Base-by-base conservation (phyloP, 2,329 filamentous ascomycete genomes). In the Pyricularia grisea region DNA sequence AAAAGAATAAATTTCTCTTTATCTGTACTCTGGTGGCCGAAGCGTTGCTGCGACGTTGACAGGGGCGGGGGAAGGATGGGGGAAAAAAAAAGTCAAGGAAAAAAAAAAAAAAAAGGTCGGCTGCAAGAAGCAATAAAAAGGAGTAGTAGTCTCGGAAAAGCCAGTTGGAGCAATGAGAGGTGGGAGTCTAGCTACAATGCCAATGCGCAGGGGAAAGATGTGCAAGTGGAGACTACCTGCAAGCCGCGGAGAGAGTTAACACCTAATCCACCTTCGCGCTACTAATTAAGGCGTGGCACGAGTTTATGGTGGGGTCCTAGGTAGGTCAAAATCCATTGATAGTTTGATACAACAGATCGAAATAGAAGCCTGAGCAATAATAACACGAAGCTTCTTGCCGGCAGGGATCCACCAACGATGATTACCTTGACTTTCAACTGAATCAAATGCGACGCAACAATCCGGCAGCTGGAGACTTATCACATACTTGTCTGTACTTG, bases 21-120 rank as follows among this genome's bases (percentile, higher is more conserved):
- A 27, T 66, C 65, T 23, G 65, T 66, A 42, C 65, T 66, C 65
- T 66, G 65, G 25, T 17, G 65, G 31, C 31, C 65, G 65, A 66
- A 25, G 65, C 65, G 65, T 31, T 50, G 42, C 65, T 66, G 65
- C 65, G 31, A 60, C 66, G 55, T 65, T 68, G 60, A 25, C 63
- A 27, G 25, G 58, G 30, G 23, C 58, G 25, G 67, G 28, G 58
- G 60, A 17, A 30, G 33, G 65, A 58, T n/a, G n/a, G 42, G 36
- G 36, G 58, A 12, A 20, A 23, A 20, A 58, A 50, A 64, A 64
- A 28, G 33, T 30, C 25, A 64, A 27, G 66, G 17, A n/a, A n/a
- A n/a, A n/a, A n/a, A n/a, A 33, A 36, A 63, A 61, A 28, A 68
- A 68, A 68, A 31, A 23, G 42, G 66, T 55, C 20, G 42, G 20